Percentiles rank a stretch among this genome's conserved stretches.
Evolutionary conservation across 306 rosid genomes (phyloP).

Genomic region (Echinosophora koreensis): DNA sequence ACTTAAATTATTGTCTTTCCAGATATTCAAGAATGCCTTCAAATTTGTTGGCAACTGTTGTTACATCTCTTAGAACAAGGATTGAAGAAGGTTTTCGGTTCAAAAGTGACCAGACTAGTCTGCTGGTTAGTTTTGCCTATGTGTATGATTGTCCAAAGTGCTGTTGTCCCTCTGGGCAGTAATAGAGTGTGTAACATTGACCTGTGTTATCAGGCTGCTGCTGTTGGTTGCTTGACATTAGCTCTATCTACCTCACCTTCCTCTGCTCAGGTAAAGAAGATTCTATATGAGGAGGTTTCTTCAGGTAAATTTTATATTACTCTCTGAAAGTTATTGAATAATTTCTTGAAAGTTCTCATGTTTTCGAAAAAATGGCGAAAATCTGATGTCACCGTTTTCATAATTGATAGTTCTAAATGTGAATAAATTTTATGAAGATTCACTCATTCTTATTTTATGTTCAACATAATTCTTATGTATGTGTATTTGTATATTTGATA

Average conservation of each 20-base stretch:
- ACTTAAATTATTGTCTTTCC: conserved; percentile 45
- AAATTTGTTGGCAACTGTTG: conserved; percentile 74
- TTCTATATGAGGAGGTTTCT: conserved; percentile 72
- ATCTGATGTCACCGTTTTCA: conserved; percentile 14
- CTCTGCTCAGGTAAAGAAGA: conserved; percentile 67
- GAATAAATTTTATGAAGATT: conserved; percentile 23
- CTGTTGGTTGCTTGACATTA: conserved; percentile 79
- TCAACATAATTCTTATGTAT: not conserved
- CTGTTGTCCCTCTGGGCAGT: conserved; percentile 24
- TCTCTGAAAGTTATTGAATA: conserved; percentile 10
- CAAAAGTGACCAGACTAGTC: conserved; percentile 73
- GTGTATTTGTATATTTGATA: not conserved
- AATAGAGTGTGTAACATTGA: conserved; percentile 34
- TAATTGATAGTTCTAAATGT: not conserved
- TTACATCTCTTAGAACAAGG: conserved; percentile 73
- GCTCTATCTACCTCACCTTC: conserved; percentile 79
- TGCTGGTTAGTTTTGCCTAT: conserved; percentile 69
- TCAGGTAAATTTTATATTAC: conserved; percentile 55
- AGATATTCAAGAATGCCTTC: conserved; percentile 95
- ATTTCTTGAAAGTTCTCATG: not conserved
- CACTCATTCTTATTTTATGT: conserved; percentile 31
- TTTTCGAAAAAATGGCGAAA: not conserved
- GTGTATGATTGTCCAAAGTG: conserved; percentile 30
- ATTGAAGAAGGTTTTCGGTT: conserved; percentile 72
- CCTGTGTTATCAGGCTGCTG: conserved; percentile 65